phyloP scores from a whole-genome alignment of 371 early-diverging fungal species.

The Lichtheimia hyalospora region DNA sequence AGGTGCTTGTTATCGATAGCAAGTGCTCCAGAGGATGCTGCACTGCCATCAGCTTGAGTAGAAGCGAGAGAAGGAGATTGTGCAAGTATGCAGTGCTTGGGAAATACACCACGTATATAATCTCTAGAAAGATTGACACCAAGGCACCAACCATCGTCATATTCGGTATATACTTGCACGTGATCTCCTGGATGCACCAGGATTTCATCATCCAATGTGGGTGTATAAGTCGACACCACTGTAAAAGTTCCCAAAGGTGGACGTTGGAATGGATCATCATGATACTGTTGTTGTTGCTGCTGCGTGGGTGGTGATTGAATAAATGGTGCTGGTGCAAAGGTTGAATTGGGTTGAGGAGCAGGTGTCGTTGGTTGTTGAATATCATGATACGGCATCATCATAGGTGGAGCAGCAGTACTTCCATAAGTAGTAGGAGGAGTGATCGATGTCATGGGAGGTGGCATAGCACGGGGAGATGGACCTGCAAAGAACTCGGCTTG shows the following conservation, averaged over 20 bases:
- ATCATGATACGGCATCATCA: no score
- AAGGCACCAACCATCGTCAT: slow-evolving; percentile 24
- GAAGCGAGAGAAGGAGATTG: slow-evolving; percentile 5
- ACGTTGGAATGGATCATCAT: slow-evolving; percentile 10
- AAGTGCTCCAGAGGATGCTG: background rate
- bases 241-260: slow-evolving; percentile 34
- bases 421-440: background rate
- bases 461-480: background rate
- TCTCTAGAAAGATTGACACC: slow-evolving; percentile 8
- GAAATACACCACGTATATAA: slow-evolving; percentile 44
- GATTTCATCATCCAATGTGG: slow-evolving; percentile 22
- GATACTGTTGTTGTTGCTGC: background rate
- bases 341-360: slow-evolving; percentile 1
- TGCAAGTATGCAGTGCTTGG: slow-evolving; percentile 42
- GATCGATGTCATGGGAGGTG: background rate
- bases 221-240: slow-evolving; percentile 42
- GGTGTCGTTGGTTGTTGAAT: background rate
- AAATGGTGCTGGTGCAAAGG: background rate
- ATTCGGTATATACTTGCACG: slow-evolving; percentile 16
- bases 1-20: slow-evolving; percentile 4
- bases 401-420: background rate
- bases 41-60: background rate
- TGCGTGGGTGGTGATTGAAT: background rate
- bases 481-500: slow-evolving; percentile 8
- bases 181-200: slow-evolving; percentile 17